Evolutionary conservation across 2,329 filamentous ascomycete species (phyloP).

Genomic region (Ramichloridium luteum): DNA sequence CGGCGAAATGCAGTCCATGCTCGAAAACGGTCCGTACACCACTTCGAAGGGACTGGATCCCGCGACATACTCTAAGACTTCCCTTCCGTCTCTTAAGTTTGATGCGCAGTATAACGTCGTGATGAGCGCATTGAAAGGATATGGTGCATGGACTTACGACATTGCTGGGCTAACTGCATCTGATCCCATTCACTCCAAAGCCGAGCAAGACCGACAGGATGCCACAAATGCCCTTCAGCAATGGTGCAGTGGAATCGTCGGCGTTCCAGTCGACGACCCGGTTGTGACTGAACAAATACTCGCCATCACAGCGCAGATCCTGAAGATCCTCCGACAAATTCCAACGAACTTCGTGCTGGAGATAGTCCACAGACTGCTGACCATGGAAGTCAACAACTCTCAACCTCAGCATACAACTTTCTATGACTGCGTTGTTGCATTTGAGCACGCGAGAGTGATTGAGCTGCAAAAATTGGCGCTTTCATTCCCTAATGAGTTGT

Average conservation of each 20-base stretch:
- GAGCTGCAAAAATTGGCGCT: conserved; percentile 81
- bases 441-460: conserved; percentile 72
- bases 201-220: conserved; percentile 50
- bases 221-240: conserved; percentile 31
- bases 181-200: conserved; percentile 35
- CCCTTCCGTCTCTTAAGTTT: conserved; percentile 60
- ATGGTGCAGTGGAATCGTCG: conserved; percentile 62
- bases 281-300: conserved; percentile 22
- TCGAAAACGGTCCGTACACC: conserved; percentile 61
- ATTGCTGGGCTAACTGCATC: conserved; percentile 25
- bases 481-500: conserved; percentile 81
- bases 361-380: conserved; percentile 80
- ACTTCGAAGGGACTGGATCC: conserved; percentile 51
- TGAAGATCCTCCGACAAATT: conserved; percentile 18
- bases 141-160: conserved; percentile 60
- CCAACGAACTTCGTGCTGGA: conserved; percentile 59
- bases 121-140: conserved; percentile 79
- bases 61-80: conserved; percentile 47
- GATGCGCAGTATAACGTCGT: conserved; percentile 86
- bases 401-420: conserved; percentile 60
- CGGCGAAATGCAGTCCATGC: conserved; percentile 58
- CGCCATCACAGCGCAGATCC: conserved; percentile 19
- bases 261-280: conserved; percentile 52
- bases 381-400: conserved; percentile 65
- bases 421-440: conserved; percentile 78